phyloP scores from a whole-genome alignment of 1,284 basidiomycete genomes.

The Coriolopsis trogii region DNA sequence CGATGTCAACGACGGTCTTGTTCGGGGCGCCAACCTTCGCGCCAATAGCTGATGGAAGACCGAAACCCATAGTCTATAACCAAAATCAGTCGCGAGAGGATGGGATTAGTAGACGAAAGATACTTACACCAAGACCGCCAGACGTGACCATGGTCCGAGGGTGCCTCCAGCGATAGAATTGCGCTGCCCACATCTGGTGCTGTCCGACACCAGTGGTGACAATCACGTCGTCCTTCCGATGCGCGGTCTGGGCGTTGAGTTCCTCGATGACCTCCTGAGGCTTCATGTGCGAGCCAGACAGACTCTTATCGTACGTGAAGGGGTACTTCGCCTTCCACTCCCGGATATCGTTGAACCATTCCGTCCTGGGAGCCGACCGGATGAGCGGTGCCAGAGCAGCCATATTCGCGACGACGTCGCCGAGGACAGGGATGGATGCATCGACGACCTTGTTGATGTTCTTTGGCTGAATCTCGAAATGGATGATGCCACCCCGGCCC shows the following conservation, averaged over 20 bases:
- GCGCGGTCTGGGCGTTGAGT: conserved; percentile 71
- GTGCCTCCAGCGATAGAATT: conserved; percentile 89
- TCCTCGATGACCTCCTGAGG: conserved; percentile 97
- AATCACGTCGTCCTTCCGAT: conserved; percentile 87
- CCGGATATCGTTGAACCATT: conserved; percentile 85
- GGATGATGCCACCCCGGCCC: conserved; percentile 95
- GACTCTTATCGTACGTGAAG: conserved; percentile 83
- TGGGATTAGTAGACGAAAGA: no score
- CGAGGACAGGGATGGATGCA: conserved; percentile 91
- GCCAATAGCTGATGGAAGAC: conserved; percentile 91
- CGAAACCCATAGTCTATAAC: conserved; percentile 93
- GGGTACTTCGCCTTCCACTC: conserved; percentile 90
- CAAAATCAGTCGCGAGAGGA: no score
- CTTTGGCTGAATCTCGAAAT: conserved; percentile 98
- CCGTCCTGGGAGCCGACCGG: conserved; percentile 59
- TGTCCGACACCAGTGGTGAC: conserved; percentile 96
- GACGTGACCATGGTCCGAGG: conserved; percentile 93
- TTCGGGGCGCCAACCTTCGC: conserved; percentile 96
- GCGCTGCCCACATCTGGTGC: conserved; percentile 99
- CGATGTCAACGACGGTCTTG: conserved; percentile 95
- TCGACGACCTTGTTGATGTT: conserved; percentile 99
- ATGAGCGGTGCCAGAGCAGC: conserved; percentile 84
- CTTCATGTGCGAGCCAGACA: conserved; percentile 77
- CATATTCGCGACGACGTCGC: conserved; percentile 89
- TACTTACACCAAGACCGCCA: conserved; percentile 90